Base-by-base conservation (phyloP, 2,329 filamentous ascomycete genomes). In the Phoma herbarum region DNA sequence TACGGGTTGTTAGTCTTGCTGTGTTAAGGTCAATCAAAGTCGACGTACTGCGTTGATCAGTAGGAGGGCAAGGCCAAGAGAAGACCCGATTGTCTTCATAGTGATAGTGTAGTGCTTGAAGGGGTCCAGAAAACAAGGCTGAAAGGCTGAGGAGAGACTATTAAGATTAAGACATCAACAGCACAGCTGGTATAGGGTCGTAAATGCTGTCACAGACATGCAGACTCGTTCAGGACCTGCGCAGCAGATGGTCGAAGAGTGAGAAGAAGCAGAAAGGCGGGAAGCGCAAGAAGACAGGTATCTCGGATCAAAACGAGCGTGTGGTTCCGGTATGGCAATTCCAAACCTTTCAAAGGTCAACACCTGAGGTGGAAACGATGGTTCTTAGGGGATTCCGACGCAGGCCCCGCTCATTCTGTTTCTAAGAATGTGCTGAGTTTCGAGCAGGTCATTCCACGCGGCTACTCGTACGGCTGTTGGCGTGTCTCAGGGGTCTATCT, bases 201-300 rank as follows among this genome's bases (percentile, higher is more conserved):
- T 65, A 73, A 64, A 44, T 55, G 59, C 54, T 57, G 66, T 66
- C 61, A 60, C 71, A 72, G 70, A 74, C 70, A 74, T 74, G 69
- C 71, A 72, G 65, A 68, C 66, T 68, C 68, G 60, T 60, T 70
- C 67, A 71, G 67, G 63, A 67, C 67, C 73, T 75, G 74, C 74
- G 64, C 73, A 75, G 73, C 73, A 77, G 73, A 65, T 60, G 53
- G 59, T 65, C 57, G 64, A 75, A 66, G 65, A 65, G 66, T 57
- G 52, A 64, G 48, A 54, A 65, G 56, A 25, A 63, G 56, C 52
- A 42, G 60, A 61, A 52, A 50, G 47, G 60, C 50, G 41, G 63
- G 50, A 58, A 44, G 51, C 41, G 51, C 52, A 59, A 45, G 48
- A 55, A 62, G 65, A 65, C 60, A 66, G 61, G 51, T 58, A 48